phyloP scores from a whole-genome alignment of 176 grass and related monocot species.

The Oryza officinalis region DNA sequence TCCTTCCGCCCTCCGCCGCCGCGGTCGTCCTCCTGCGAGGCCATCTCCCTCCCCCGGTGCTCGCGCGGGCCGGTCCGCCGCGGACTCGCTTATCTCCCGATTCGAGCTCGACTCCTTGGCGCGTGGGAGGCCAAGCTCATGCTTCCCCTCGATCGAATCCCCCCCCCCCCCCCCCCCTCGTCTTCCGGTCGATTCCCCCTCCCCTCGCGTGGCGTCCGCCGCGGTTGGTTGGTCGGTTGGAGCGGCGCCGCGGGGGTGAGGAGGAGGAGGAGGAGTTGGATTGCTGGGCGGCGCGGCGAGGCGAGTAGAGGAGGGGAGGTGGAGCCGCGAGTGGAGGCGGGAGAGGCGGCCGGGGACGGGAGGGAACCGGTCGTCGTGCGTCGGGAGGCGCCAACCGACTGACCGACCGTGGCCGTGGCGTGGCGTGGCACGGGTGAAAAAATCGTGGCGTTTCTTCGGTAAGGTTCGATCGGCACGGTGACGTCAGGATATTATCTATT shows the following conservation, averaged over 20 bases:
- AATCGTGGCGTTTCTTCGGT: not conserved
- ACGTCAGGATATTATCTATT: too few species aligned
- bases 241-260: slow-evolving; percentile 12
- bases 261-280: slow-evolving; percentile 28
- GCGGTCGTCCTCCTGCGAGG: slow-evolving; percentile 36
- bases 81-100: slow-evolving; percentile 27
- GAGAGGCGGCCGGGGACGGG: not conserved
- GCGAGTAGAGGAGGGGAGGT: not conserved
- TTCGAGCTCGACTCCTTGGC: slow-evolving; percentile 38
- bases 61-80: not conserved
- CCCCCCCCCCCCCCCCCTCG: not conserved
- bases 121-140: slow-evolving; percentile 38
- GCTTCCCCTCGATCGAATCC: slow-evolving; percentile 8
- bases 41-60: slow-evolving; percentile 32
- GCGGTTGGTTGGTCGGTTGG: not conserved
- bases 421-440: not conserved
- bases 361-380: not conserved
- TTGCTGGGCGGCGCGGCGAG: not conserved
- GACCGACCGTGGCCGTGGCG: not conserved
- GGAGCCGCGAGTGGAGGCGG: too few species aligned
- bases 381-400: not conserved
- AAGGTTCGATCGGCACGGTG: not conserved
- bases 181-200: not conserved
- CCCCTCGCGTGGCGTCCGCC: not conserved
- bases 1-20: slow-evolving; percentile 19